Evolutionary conservation across 1,139 yeast genomes (phyloP).

Genomic region (Geotrichum citri-aurantii): DNA sequence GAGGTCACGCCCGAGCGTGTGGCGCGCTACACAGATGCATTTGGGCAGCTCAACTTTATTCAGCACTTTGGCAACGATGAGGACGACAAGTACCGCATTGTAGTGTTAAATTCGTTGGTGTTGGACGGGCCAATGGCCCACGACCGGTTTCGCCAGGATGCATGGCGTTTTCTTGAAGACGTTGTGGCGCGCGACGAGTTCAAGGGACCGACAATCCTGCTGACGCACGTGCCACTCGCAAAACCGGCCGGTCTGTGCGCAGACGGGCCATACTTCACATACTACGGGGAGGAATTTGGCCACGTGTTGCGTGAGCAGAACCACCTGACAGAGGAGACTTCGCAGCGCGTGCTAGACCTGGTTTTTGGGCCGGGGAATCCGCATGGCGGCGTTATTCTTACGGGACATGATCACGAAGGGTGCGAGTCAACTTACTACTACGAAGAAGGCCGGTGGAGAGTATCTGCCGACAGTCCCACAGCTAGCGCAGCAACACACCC

Average conservation of each 20-base stretch:
- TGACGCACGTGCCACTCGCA: slow-evolving; percentile 87
- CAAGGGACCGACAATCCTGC: slow-evolving; percentile 70
- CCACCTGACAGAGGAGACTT: slow-evolving; percentile 61
- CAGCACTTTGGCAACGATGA: slow-evolving; percentile 44
- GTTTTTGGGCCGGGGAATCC: slow-evolving; percentile 46
- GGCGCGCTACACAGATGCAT: slow-evolving; percentile 64
- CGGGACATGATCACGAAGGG: slow-evolving; percentile 97
- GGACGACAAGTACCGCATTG: slow-evolving; percentile 72
- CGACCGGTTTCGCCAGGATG: slow-evolving; percentile 56
- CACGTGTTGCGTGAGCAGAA: slow-evolving; percentile 81
- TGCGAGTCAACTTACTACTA: slow-evolving; percentile 60
- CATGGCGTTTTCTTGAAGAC: slow-evolving; percentile 66
- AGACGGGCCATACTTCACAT: slow-evolving; percentile 75
- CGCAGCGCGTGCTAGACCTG: slow-evolving; percentile 60
- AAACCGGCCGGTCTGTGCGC: slow-evolving; percentile 74
- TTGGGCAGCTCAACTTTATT: slow-evolving; percentile 81
- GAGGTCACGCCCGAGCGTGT: slow-evolving; percentile 91
- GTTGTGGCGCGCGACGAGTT: slow-evolving; percentile 47
- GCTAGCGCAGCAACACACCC: slow-evolving; percentile 16
- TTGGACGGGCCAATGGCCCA: slow-evolving; percentile 89
- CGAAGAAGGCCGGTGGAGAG: slow-evolving; percentile 23
- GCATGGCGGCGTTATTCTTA: slow-evolving; percentile 66
- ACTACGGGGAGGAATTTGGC: slow-evolving; percentile 48
- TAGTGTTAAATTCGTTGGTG: slow-evolving; percentile 75
- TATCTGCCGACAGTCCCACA: background rate